Evolutionary conservation across 331 rosid species (phyloP).

Genomic region (Quercus phellos): DNA sequence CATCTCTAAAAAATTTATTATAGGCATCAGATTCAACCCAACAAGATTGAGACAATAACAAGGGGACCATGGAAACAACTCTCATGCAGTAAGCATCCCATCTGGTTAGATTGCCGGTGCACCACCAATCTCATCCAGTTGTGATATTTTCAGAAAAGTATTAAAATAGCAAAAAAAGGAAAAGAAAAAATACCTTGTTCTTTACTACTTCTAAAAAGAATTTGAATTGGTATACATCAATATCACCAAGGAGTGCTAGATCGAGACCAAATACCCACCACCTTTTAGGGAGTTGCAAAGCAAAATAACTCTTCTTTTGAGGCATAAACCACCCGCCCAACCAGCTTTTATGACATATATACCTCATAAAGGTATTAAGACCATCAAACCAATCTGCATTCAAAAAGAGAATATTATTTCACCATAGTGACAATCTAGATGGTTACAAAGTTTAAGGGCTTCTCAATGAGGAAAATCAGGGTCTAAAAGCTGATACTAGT

Average conservation of each 20-base stretch:
- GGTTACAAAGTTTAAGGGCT: neutral
- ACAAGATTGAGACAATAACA: neutral
- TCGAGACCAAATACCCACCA: constrained; percentile 99
- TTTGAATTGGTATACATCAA: constrained; percentile 96
- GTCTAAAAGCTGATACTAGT: constrained; percentile 2
- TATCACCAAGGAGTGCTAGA: constrained; percentile 85
- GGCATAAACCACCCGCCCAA: constrained; percentile 99
- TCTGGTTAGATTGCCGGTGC: neutral
- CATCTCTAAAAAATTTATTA: neutral
- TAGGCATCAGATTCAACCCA: neutral
- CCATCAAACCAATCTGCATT: constrained; percentile 96
- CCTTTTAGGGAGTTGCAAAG: constrained; percentile 82
- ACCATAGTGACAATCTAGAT: neutral
- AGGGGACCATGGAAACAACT: neutral
- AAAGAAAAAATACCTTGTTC: constrained; percentile 56
- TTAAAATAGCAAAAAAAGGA: neutral
- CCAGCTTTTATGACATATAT: constrained; percentile 89
- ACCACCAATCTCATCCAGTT: neutral
- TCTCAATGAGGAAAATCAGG: neutral
- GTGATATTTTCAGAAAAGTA: neutral
- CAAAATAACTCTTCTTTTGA: constrained; percentile 94
- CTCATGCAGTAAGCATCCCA: neutral
- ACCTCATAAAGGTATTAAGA: constrained; percentile 92
- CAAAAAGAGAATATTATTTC: constrained; percentile 21
- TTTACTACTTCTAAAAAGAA: constrained; percentile 69